Percentiles rank a stretch among this genome's conserved stretches.
These are phyloP conservation scores for Colletotrichum nymphaeae DNA, from an alignment of 2,329 filamentous ascomycete genomes.

Conservation along the genomic window DNA sequence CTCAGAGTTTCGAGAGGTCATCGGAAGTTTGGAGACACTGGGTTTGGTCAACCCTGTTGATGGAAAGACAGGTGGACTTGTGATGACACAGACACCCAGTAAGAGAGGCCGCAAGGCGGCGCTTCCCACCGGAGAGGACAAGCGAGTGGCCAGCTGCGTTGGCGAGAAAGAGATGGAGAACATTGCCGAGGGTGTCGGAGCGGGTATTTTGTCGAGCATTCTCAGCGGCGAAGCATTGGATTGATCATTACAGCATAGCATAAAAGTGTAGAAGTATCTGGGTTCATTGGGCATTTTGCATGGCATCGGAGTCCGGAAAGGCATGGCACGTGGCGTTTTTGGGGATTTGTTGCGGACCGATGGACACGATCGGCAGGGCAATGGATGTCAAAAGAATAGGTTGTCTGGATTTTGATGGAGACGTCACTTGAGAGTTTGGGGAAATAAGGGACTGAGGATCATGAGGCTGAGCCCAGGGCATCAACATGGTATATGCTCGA, in stretches of 20 bases:
- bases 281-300: slow-evolving; percentile 20
- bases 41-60: slow-evolving; percentile 80
- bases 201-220: slow-evolving; percentile 71
- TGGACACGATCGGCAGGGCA: neutral
- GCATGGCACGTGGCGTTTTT: slow-evolving; percentile 37
- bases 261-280: slow-evolving; percentile 7
- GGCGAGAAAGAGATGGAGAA: slow-evolving; percentile 82
- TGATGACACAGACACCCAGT: slow-evolving; percentile 75
- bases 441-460: neutral
- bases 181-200: slow-evolving; percentile 72
- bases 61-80: slow-evolving; percentile 76
- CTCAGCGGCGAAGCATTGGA: slow-evolving; percentile 71
- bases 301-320: slow-evolving; percentile 34
- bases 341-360: slow-evolving; percentile 1
- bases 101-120: slow-evolving; percentile 71
- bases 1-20: slow-evolving; percentile 94
- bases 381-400: neutral
- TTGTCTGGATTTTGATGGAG: slow-evolving; percentile 9
- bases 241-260: slow-evolving; percentile 42
- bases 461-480: neutral
- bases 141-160: slow-evolving; percentile 81
- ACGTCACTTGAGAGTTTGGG: neutral
- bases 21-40: slow-evolving; percentile 88
- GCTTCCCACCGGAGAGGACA: slow-evolving; percentile 75
- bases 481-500: slow-evolving; percentile 21